Evolutionary conservation across 176 grass and related monocot species (phyloP).

Genomic region (Areca catechu): DNA sequence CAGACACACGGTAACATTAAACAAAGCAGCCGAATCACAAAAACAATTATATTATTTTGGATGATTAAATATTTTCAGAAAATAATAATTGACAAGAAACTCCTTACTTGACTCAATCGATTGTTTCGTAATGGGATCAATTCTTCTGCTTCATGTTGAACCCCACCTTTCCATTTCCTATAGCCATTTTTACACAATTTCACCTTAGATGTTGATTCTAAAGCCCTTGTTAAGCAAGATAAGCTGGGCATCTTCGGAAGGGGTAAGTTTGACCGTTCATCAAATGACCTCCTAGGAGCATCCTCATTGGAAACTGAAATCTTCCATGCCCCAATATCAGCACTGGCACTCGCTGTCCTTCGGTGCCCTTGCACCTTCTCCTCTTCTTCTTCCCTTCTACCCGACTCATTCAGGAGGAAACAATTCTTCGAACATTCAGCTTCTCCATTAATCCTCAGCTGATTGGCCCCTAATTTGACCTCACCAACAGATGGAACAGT

Average conservation of each 20-base stretch:
- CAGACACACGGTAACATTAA: neutral
- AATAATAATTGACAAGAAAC: conserved; percentile 1
- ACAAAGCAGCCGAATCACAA: neutral
- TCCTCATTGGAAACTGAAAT: conserved; percentile 13
- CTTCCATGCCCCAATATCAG: conserved; percentile 16
- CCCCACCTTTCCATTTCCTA: conserved; percentile 13
- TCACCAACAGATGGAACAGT: too few species aligned
- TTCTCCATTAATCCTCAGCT: neutral
- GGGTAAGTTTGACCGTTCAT: neutral
- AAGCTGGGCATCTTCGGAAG: conserved; percentile 3
- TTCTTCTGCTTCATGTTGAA: conserved; percentile 5
- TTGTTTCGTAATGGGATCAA: conserved; percentile 15
- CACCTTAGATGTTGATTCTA: conserved; percentile 11
- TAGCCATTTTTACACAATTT: conserved; percentile 14
- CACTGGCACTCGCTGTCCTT: conserved; percentile 14
- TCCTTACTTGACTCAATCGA: conserved; percentile 43
- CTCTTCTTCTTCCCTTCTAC: neutral
- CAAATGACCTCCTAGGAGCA: conserved; percentile 5
- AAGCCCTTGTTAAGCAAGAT: conserved; percentile 5
- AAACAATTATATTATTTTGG: too few species aligned
- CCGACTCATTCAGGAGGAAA: neutral
- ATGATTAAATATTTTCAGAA: too few species aligned
- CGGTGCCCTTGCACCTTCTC: conserved; percentile 7
- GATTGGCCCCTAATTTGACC: too few species aligned
- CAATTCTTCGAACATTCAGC: neutral